Evolutionary conservation across 495 filamentous ascomycete genomes (phyloP).

Genomic region (Penicillium roqueforti): DNA sequence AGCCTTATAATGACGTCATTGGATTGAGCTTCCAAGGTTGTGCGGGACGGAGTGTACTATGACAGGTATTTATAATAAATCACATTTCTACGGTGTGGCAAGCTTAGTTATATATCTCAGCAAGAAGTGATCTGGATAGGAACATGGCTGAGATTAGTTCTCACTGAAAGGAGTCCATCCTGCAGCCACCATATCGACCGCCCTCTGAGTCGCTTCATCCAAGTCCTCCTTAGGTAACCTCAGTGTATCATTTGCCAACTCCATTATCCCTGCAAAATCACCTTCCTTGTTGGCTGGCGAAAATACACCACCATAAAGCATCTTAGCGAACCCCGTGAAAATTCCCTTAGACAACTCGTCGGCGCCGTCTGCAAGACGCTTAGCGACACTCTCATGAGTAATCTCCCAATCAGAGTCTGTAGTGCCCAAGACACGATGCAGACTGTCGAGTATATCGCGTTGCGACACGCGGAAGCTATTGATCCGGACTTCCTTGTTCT

Average conservation of each 20-base stretch:
- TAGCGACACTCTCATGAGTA: conserved; percentile 31
- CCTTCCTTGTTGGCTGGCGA: conserved; percentile 35
- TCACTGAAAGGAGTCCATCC: conserved; percentile 15
- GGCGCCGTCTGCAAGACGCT: conserved; percentile 43
- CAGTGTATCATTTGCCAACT: conserved; percentile 45
- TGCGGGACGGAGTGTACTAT: no score
- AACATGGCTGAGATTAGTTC: background rate
- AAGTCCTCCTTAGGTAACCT: conserved; percentile 56
- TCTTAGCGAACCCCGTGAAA: conserved; percentile 15
- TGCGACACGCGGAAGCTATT: conserved; percentile 49
- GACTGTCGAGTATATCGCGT: conserved; percentile 50
- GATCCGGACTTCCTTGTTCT: conserved; percentile 40
- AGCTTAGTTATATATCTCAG: no score
- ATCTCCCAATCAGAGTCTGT: conserved; percentile 53
- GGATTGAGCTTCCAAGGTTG: background rate
- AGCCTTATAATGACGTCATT: background rate
- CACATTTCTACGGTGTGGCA: background rate
- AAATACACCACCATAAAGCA: conserved; percentile 52
- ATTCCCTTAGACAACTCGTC: conserved; percentile 42
- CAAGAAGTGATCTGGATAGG: background rate
- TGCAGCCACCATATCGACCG: conserved; percentile 16
- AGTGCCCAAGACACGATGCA: conserved; percentile 50
- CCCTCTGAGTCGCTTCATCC: conserved; percentile 40
- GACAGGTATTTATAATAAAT: no score
- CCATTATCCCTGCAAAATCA: conserved; percentile 34